A percentile compares a stretch with the other conserved stretches of the same genome.
Conservation (phyloP, 768 basidiomycete species). For the Phallus indusiatus region DNA sequence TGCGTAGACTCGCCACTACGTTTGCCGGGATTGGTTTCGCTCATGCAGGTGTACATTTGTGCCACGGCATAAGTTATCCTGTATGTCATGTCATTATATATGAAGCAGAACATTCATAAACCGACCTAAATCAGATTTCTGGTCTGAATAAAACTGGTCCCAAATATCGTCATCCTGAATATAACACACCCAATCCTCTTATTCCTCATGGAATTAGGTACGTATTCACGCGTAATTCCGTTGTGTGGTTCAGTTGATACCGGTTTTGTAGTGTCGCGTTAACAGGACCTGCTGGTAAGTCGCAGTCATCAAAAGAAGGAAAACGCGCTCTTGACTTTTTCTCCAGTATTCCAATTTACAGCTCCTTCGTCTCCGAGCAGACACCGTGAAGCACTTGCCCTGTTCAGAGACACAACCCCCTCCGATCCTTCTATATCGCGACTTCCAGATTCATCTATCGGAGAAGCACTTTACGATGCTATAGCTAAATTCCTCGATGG, state of each 20-base stretch:
- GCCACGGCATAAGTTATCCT: constrained; percentile 85
- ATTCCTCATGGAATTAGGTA: constrained; percentile 89
- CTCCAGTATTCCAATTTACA: constrained; percentile 84
- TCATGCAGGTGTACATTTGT: constrained; percentile 86
- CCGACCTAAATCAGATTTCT: constrained; percentile 50
- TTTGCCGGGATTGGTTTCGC: constrained; percentile 96
- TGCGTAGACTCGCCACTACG: constrained; percentile 69
- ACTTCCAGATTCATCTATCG: constrained; percentile 73
- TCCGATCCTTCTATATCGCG: constrained; percentile 56
- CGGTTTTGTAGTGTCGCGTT: constrained; percentile 67
- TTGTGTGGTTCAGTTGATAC: too few relatives aligned
- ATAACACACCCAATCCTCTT: constrained; percentile 75
- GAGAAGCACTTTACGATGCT: constrained; percentile 70
- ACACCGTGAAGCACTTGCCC: constrained; percentile 79
- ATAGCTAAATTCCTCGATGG: constrained; percentile 83
- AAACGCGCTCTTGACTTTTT: constrained; percentile 1
- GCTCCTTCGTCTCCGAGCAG: constrained; percentile 88
- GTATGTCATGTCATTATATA: constrained; percentile 31
- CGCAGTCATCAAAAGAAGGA: constrained; percentile 6
- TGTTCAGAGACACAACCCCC: constrained; percentile 57
- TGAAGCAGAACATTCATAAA: constrained; percentile 1
- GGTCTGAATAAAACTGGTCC: constrained; percentile 92
- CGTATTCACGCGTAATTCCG: constrained; percentile 5
- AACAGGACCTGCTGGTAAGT: constrained; percentile 72
- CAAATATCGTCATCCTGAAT: constrained; percentile 86